Evolutionary conservation across 1,284 basidiomycete genomes (phyloP), one percentile per base, ranked within the genome.

Genomic region (Trichosporon sp.): DNA sequence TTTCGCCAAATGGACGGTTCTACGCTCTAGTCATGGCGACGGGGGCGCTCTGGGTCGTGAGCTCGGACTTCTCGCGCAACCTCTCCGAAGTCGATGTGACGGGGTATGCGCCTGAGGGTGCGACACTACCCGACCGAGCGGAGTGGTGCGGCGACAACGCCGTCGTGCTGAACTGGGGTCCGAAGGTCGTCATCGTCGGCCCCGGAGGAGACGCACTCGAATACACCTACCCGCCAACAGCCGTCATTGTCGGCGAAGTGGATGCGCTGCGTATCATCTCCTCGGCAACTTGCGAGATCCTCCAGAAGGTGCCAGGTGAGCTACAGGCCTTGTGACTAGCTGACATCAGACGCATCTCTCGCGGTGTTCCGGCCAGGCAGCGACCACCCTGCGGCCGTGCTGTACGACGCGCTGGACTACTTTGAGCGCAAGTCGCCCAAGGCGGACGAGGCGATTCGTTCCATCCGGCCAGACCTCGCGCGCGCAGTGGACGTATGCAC

Each of bases 71-170:
- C 79, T 90, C 93, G 72, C 88, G 94, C 46, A 93, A 89, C 77
- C 88, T 98, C 75, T 92, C 93, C 6, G 94, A 96, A 78, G 94
- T 93, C 76, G 90, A 94, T 70, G 90, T 87, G 26, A 54, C 71
- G 0, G 48, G 70, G 6, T 68, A 83, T 32, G 81, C 83, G 40
- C 78, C 78, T 11, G 71, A 77, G n/a, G 70, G 74, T 5, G 74
- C 77, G 12, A 68, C 69, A 4, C 70, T 79, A 43, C 85, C 86
- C 7, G 81, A 87, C 37, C 90, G 91, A 76, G 90, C 96, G 0
- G 91, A 92, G 78, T 99, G 97, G 97, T 98, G 96, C 79, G 96
- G 96, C 4, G 95, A 95, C 80, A 95, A 99, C 82, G 94, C 94
- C 0, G 91, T 99, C 32, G 88, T 94, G 1, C 87, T 98, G 16